phyloP scores from a whole-genome alignment of 2,329 filamentous ascomycete genomes.

The Diplodia intermedia region DNA sequence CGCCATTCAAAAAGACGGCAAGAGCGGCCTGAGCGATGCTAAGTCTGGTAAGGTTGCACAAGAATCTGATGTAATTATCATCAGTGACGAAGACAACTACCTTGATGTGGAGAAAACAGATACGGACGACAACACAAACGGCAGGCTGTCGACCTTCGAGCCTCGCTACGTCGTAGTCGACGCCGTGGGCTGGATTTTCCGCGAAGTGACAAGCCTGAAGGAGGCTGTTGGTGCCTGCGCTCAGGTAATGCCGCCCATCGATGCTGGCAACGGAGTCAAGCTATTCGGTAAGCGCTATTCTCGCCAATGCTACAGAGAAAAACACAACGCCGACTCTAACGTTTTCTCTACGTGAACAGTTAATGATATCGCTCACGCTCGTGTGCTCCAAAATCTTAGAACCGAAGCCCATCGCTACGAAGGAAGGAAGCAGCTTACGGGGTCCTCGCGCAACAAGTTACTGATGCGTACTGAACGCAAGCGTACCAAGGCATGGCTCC shows the following conservation, averaged over 20 bases:
- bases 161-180: conserved; percentile 27
- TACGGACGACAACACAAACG: not conserved
- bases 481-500: not conserved
- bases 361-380: conserved; percentile 7
- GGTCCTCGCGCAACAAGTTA: not conserved
- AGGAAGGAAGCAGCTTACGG: not conserved
- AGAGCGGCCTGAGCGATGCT: not conserved
- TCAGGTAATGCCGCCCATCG: conserved; percentile 27
- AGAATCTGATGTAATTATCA: not conserved
- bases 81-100: not conserved
- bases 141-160: not conserved
- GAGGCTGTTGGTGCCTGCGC: conserved; percentile 6
- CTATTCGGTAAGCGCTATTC: conserved; percentile 30
- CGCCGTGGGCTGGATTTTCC: conserved; percentile 19
- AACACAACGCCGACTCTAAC: not conserved
- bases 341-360: not conserved
- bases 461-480: not conserved
- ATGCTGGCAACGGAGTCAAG: conserved; percentile 34
- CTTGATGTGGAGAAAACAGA: not conserved
- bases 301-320: not conserved
- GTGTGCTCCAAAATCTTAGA: not conserved
- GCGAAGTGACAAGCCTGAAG: not conserved
- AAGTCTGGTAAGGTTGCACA: not conserved
- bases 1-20: not conserved
- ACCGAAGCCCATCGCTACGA: not conserved